Conservation (phyloP, 2,329 filamentous ascomycete species). For the Thyridium curvatum region DNA sequence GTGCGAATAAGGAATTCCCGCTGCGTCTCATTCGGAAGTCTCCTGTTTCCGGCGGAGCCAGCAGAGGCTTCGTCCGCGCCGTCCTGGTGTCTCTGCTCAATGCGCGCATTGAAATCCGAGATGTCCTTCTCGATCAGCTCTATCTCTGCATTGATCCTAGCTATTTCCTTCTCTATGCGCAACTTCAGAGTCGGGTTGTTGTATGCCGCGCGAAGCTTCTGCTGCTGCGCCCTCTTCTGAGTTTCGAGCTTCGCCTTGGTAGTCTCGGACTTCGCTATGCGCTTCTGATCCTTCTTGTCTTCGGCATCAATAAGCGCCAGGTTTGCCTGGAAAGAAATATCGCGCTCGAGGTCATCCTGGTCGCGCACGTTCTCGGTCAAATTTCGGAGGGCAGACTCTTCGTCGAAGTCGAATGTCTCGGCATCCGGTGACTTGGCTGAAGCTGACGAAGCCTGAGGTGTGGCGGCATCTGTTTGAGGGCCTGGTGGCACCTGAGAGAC, state of each 20-base stretch:
- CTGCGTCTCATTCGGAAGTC: slow-evolving; percentile 72
- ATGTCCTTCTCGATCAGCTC: slow-evolving; percentile 65
- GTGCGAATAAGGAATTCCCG: slow-evolving; percentile 90
- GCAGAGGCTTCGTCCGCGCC: slow-evolving; percentile 33
- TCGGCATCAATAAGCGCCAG: slow-evolving; percentile 54
- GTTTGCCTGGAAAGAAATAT: slow-evolving; percentile 64
- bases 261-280: slow-evolving; percentile 52
- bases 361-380: slow-evolving; percentile 68
- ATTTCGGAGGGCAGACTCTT: slow-evolving; percentile 53
- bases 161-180: slow-evolving; percentile 59
- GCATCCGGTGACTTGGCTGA: slow-evolving; percentile 1
- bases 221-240: slow-evolving; percentile 53
- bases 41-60: slow-evolving; percentile 43
- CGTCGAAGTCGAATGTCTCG: slow-evolving; percentile 33
- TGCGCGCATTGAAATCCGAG: slow-evolving; percentile 72
- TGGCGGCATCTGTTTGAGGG: too few relatives aligned
- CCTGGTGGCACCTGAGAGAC: too few relatives aligned
- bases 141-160: slow-evolving; percentile 59
- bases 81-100: slow-evolving; percentile 65
- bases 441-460: neutral
- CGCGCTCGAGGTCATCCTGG: slow-evolving; percentile 84
- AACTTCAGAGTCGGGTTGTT: slow-evolving; percentile 44
- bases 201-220: slow-evolving; percentile 35
- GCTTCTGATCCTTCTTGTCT: slow-evolving; percentile 55
- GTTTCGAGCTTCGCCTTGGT: slow-evolving; percentile 53